A percentile compares a stretch with the other conserved stretches of the same genome.
Conservation (phyloP, 371 early-diverging fungal genomes). For the Nosema bombycis region DNA sequence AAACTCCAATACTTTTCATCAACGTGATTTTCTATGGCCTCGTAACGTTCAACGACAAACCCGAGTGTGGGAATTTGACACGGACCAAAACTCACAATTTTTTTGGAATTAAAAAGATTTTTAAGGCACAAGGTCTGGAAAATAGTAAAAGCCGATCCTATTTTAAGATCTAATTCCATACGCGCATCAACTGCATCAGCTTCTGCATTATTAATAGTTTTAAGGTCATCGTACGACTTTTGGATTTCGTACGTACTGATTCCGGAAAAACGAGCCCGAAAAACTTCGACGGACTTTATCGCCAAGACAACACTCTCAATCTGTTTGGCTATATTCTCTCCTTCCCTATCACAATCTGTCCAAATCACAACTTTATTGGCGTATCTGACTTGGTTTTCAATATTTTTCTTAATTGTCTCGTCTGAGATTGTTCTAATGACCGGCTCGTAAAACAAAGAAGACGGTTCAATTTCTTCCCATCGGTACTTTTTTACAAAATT, state of each 20-base stretch:
- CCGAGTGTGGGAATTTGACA: constrained; percentile 98
- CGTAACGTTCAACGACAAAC: constrained; percentile 87
- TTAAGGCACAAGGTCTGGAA: constrained; percentile 75
- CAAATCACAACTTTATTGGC: constrained; percentile 80
- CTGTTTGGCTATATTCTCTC: constrained; percentile 90
- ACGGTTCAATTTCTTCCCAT: constrained; percentile 62
- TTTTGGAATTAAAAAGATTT: constrained; percentile 24
- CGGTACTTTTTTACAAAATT: constrained; percentile 55
- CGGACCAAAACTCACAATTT: constrained; percentile 80
- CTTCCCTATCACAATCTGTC: constrained; percentile 99
- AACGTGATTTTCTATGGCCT: constrained; percentile 72
- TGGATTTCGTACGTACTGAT: constrained; percentile 70
- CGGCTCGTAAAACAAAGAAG: constrained; percentile 51
- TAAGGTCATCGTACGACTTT: constrained; percentile 72
- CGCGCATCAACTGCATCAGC: constrained; percentile 83
- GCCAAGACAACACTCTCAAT: constrained; percentile 65
- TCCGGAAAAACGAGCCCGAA: constrained; percentile 68
- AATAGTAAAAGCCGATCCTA: constrained; percentile 88
- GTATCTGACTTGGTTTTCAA: constrained; percentile 69
- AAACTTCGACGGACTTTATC: constrained; percentile 56
- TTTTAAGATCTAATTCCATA: constrained; percentile 84
- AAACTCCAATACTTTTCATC: constrained; percentile 84
- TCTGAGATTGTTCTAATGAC: constrained; percentile 26
- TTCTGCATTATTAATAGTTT: constrained; percentile 70
- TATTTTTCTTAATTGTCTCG: constrained; percentile 64